Base-by-base conservation (phyloP, 208 protist genomes). In the Crithidia fasciculata region DNA sequence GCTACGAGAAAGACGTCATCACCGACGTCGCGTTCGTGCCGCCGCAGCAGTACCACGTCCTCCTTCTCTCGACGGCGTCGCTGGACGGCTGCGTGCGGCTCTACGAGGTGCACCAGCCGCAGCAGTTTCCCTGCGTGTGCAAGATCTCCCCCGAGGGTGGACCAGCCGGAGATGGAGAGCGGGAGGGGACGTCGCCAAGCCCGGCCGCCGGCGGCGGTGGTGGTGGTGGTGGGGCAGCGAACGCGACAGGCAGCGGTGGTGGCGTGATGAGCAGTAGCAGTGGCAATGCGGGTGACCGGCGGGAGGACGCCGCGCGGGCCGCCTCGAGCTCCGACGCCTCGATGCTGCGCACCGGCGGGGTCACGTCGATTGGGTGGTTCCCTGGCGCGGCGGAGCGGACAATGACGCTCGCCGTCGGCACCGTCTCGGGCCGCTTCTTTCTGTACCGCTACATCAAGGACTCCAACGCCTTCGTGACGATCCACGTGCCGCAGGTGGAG, bases 11-110 rank as follows among this genome's bases (percentile, higher is more conserved):
- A 72, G 93, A 97, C 76, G 90, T 85, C 55, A 94, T 95, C 75
- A 97, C 90, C 4, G 90, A 95, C 72, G 85, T 97, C 41, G 88
- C 93, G 41, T 97, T 97, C 75, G 76, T 94, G 56, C 93, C 90
- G 18, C 89, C 89, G 16, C 85, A 88, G 68, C 87, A 94, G 74
- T 88, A 92, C 58, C 84, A 90, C 70, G 84, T 90, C 39, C 68
- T 93, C 64, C 81, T 94, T 36, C 81, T 97, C 37, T 95, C 90
- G 36, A 95, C 93, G 13, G 90, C 93, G 49, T 95, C 93, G 2
- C 76, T 97, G 18, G 93, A 97, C 64, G 93, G 93, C 44, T 90
- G 76, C 41, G 88, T 97, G 69, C 86, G 93, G 43, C 71, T 97
- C 37, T 97, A 97, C 81, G 90, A 97, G 57, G 85, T 95, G 10